Conservation (phyloP, 2,329 filamentous ascomycete genomes). For the Phialophora verrucosa region DNA sequence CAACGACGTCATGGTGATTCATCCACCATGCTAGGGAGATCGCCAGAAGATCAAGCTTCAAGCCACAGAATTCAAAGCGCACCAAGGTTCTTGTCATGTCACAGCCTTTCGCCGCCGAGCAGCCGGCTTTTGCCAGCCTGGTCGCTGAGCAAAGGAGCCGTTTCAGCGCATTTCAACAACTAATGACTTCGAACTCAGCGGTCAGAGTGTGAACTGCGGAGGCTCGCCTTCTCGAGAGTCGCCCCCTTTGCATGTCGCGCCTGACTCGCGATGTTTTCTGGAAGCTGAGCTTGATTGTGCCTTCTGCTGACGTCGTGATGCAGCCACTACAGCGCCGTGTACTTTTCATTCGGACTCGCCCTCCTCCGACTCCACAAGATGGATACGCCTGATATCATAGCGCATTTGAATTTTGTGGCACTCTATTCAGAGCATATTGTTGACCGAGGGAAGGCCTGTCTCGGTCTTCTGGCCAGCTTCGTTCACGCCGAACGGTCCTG, state of each 20-base stretch:
- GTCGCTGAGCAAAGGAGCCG: background rate
- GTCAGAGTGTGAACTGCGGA: background rate
- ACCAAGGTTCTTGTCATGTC: background rate
- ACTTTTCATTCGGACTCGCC: slow-evolving; percentile 15
- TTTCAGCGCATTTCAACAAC: background rate
- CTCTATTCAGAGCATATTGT: slow-evolving; percentile 2
- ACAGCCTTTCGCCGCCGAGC: background rate
- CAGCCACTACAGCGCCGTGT: background rate
- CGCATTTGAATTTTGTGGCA: slow-evolving; percentile 14
- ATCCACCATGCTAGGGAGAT: background rate
- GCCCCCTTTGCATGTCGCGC: background rate
- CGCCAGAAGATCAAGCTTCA: slow-evolving; percentile 2
- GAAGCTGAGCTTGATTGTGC: slow-evolving; percentile 9
- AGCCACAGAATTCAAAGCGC: background rate
- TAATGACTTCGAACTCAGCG: background rate
- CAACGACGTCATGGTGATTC: slow-evolving; percentile 2
- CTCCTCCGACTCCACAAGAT: slow-evolving; percentile 18
- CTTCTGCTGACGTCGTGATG: slow-evolving; percentile 18
- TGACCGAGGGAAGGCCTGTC: background rate
- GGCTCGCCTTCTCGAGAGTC: background rate
- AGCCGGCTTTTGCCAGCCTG: background rate
- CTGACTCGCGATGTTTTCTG: slow-evolving; percentile 8
- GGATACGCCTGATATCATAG: slow-evolving; percentile 31
- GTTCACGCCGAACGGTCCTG: background rate
- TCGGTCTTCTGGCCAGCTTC: background rate